Conservation (phyloP, 2,329 filamentous ascomycete genomes). For the Cercospora zeina region DNA sequence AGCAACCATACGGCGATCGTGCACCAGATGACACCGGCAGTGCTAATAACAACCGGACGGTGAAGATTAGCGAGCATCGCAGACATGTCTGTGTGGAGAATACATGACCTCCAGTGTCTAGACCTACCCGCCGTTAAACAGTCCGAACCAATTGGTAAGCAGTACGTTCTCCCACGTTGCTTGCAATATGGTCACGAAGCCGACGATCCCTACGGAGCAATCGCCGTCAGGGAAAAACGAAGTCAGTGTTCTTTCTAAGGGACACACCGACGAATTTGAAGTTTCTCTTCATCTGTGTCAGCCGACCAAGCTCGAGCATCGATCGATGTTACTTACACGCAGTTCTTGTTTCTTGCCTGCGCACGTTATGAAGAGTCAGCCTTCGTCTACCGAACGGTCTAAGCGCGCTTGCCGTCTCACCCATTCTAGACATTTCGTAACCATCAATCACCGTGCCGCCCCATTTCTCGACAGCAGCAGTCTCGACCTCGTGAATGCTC, state of each 20-base stretch:
- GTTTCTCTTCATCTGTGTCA: conserved; percentile 17
- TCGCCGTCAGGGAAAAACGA: not conserved
- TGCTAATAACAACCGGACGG: not conserved
- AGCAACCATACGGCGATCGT: conserved; percentile 39
- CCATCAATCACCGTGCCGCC: conserved; percentile 42
- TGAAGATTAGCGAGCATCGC: not conserved
- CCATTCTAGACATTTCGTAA: conserved; percentile 52
- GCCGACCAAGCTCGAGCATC: not conserved
- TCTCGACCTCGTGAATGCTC: conserved; percentile 28
- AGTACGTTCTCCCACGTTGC: conserved; percentile 57
- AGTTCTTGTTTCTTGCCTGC: conserved; percentile 52
- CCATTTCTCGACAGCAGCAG: conserved; percentile 29
- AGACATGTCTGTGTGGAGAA: not conserved
- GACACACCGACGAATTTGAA: conserved; percentile 24
- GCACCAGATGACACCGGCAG: conserved; percentile 36
- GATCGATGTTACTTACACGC: conserved; percentile 37
- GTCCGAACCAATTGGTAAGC: conserved; percentile 38
- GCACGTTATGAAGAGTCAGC: not conserved
- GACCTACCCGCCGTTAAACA: conserved; percentile 31
- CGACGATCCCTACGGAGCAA: conserved; percentile 48
- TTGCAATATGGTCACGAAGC: conserved; percentile 56
- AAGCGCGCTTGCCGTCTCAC: not conserved
- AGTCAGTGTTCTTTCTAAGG: not conserved
- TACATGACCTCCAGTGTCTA: not conserved
- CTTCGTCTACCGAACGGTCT: not conserved